Evolutionary conservation across 345 rosid genomes (phyloP), one percentile per base, ranked within the genome.

Genomic region (Theobroma cacao): DNA sequence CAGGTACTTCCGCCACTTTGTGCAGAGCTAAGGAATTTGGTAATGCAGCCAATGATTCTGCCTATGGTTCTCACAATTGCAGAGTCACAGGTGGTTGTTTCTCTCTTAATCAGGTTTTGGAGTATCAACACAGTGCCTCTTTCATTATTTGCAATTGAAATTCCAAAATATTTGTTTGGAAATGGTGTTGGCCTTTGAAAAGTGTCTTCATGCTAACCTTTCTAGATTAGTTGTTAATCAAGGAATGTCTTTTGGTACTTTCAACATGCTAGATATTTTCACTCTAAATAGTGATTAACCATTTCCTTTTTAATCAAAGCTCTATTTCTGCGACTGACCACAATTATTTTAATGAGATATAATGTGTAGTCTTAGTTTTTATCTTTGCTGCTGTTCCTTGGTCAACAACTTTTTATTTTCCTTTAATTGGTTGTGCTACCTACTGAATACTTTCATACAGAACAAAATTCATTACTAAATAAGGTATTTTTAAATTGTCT

Each of bases 1-100:
- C 85, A 96, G 99, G 98, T 96, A 34, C 95, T 96, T 80, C 99
- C 99, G 11, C 99, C 98, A 53, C 92, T 96, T 63, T 96, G 98
- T 90, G 98, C 95, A 22, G 99, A 96, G 84, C 97, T 96, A 81
- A 89, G 99, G 89, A 96, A 96, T 87, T 67, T 91, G 88, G 99
- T 96, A 65, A 92, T 96, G 94, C 99, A 96, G 80, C 94, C 98
- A 24, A 85, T 92, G 88, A 94, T 96, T 80, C 85, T 96, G 62
- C 99, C 99, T 30, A 96, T 96, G 99, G 98, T 96, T 84, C 87
- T 96, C 80, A 94, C 91, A 11, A 94, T 94, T 76, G 98, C 98
- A 40, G 95, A 92, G 84, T 92, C 97, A 82, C 99, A 96, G 97
- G 99, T 96, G 77, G 72, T 58, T 53, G 65, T 56, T 78, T 59